These are phyloP conservation scores for Ogataea paradorogensis DNA, from an alignment of 805 yeast genomes.

Conservation along the genomic window DNA sequence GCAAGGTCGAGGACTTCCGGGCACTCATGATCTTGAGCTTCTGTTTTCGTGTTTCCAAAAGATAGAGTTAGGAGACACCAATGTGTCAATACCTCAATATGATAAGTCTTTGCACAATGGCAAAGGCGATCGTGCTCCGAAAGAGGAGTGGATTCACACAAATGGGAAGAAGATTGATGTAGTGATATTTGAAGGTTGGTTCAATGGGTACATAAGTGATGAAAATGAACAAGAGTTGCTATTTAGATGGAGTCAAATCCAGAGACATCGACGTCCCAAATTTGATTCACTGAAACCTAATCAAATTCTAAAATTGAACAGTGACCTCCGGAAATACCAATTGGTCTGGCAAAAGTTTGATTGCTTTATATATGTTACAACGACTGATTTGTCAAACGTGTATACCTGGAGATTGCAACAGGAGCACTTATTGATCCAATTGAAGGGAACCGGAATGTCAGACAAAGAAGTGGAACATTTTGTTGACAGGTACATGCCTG, in stretches of 20 bases:
- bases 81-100: slow-evolving; percentile 57
- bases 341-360: slow-evolving; percentile 58
- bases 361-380: slow-evolving; percentile 57
- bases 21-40: slow-evolving; percentile 77
- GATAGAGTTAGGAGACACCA: slow-evolving; percentile 27
- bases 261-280: slow-evolving; percentile 14
- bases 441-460: slow-evolving; percentile 74
- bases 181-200: slow-evolving; percentile 91
- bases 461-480: slow-evolving; percentile 65
- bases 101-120: slow-evolving; percentile 75
- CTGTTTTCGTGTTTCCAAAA: slow-evolving; percentile 36
- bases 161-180: slow-evolving; percentile 48
- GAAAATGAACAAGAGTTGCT: slow-evolving; percentile 29
- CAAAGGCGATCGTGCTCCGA: slow-evolving; percentile 67
- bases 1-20: slow-evolving; percentile 84
- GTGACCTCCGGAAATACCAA: slow-evolving; percentile 47
- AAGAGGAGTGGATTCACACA: slow-evolving; percentile 37
- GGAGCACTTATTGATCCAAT: slow-evolving; percentile 57
- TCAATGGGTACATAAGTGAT: slow-evolving; percentile 65
- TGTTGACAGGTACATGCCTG: slow-evolving; percentile 84
- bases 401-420: slow-evolving; percentile 78
- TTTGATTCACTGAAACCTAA: slow-evolving; percentile 18
- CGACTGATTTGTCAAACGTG: slow-evolving; percentile 59
- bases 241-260: slow-evolving; percentile 27
- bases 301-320: slow-evolving; percentile 45